phyloP scores from a whole-genome alignment of 179 eudicot genomes.

The Beta macrorhiza region DNA sequence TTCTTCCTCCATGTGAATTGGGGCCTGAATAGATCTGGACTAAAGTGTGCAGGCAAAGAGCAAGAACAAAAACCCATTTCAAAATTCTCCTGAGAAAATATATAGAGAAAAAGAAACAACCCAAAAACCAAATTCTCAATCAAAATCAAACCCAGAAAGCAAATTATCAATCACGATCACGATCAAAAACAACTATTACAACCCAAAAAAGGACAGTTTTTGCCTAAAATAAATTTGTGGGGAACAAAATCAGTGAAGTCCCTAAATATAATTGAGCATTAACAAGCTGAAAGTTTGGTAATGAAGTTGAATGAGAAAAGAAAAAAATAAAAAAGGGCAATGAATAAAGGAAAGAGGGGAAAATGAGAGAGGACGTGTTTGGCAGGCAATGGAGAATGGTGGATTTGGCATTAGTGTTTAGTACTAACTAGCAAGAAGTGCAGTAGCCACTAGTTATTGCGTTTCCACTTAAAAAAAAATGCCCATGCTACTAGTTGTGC shows the following conservation, averaged over 20 bases:
- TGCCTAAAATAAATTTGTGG: neutral
- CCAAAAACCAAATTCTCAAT: neutral
- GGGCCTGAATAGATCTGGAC: slow-evolving; percentile 39
- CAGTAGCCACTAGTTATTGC: neutral
- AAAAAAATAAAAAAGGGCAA: neutral
- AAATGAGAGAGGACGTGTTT: neutral
- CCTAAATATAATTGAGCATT: neutral
- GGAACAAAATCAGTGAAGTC: neutral
- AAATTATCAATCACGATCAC: slow-evolving; percentile 4
- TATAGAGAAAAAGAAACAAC: neutral
- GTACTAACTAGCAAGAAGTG: neutral
- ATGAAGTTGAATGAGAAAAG: neutral
- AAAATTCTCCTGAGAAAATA: neutral
- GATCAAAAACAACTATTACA: neutral
- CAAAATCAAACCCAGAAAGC: neutral
- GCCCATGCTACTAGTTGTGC: neutral
- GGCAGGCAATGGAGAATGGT: slow-evolving; percentile 2
- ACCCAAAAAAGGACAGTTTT: neutral
- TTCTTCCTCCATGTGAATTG: slow-evolving; percentile 39
- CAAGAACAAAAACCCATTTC: slow-evolving; percentile 57
- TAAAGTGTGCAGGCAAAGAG: slow-evolving; percentile 45
- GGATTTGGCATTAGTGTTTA: neutral
- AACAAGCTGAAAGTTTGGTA: neutral
- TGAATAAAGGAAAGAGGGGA: neutral
- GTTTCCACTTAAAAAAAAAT: slow-evolving; percentile 1